These are phyloP conservation scores for Pulveroboletus frians DNA, from an alignment of 768 basidiomycete species.

Conservation along the genomic window DNA sequence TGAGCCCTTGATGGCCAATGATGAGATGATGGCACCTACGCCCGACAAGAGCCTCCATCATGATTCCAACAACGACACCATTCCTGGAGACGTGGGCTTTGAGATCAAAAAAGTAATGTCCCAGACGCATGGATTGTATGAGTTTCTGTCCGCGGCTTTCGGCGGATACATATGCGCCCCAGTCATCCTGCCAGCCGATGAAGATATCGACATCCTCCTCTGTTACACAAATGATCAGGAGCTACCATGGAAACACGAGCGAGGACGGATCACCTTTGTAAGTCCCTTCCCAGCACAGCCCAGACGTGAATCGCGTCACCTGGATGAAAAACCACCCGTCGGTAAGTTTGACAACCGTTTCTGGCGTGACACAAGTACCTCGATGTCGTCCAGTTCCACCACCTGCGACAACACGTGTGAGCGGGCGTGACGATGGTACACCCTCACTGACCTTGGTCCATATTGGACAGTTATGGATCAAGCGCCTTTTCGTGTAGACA, in stretches of 20 bases:
- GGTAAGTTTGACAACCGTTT: background rate
- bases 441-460: constrained; percentile 26
- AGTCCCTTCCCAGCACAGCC: constrained; percentile 26
- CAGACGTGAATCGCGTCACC: constrained; percentile 23
- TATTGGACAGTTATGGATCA: constrained; percentile 19
- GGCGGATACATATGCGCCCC: constrained; percentile 19
- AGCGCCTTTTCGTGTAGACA: constrained; percentile 22
- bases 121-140: constrained; percentile 25
- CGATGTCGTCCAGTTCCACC: constrained; percentile 29
- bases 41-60: constrained; percentile 27
- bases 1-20: constrained; percentile 5
- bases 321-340: constrained; percentile 1
- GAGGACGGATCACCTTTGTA: constrained; percentile 19
- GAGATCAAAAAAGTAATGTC: constrained; percentile 27
- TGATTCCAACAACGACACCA: constrained; percentile 28
- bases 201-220: constrained; percentile 26
- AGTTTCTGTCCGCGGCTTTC: constrained; percentile 30
- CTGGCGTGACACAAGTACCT: constrained; percentile 10
- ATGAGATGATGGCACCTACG: constrained; percentile 13
- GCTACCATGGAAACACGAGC: background rate
- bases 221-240: constrained; percentile 3
- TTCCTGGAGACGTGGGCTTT: constrained; percentile 28
- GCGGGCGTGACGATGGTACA: background rate
- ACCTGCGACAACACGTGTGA: constrained; percentile 18
- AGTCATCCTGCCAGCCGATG: constrained; percentile 25